Evolutionary conservation across 2,329 filamentous ascomycete genomes (phyloP).

Genomic region (Alternaria postmessia): DNA sequence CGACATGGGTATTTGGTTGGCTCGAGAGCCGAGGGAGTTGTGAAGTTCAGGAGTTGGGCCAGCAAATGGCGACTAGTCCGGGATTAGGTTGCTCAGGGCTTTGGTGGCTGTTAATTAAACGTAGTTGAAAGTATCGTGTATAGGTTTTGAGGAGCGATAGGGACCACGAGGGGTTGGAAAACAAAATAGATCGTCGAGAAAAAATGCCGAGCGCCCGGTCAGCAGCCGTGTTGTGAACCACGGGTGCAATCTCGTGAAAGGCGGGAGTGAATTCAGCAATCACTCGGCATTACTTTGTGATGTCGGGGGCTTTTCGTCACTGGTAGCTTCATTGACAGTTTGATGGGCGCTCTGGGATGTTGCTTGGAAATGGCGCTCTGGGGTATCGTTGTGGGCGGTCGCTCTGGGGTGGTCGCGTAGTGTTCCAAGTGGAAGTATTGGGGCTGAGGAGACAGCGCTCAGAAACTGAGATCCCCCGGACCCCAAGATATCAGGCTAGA

Average conservation of each 20-base stretch:
- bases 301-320: slow-evolving; percentile 3
- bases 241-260: slow-evolving; percentile 1
- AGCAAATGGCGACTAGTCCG: not conserved
- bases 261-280: slow-evolving; percentile 5
- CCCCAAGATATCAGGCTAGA: slow-evolving; percentile 6
- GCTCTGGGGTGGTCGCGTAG: slow-evolving; percentile 7
- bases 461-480: slow-evolving; percentile 6
- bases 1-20: slow-evolving; percentile 29
- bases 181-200: slow-evolving; percentile 6
- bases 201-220: slow-evolving; percentile 8
- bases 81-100: slow-evolving; percentile 2
- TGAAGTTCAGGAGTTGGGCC: slow-evolving; percentile 5
- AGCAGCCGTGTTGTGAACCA: slow-evolving; percentile 7
- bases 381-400: slow-evolving; percentile 9
- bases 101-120: slow-evolving; percentile 5
- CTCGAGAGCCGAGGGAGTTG: slow-evolving; percentile 14
- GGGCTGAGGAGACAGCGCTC: slow-evolving; percentile 3
- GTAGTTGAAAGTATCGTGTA: slow-evolving; percentile 1
- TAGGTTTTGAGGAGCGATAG: slow-evolving; percentile 16
- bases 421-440: slow-evolving; percentile 6
- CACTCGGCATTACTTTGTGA: slow-evolving; percentile 14
- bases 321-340: slow-evolving; percentile 3
- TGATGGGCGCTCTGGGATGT: slow-evolving; percentile 12
- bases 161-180: not conserved
- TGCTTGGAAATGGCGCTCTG: slow-evolving; percentile 14